Percentiles rank a stretch among this genome's conserved stretches.
phyloP scores from a whole-genome alignment of 2,329 filamentous ascomycete genomes.

The Oidium heveae region DNA sequence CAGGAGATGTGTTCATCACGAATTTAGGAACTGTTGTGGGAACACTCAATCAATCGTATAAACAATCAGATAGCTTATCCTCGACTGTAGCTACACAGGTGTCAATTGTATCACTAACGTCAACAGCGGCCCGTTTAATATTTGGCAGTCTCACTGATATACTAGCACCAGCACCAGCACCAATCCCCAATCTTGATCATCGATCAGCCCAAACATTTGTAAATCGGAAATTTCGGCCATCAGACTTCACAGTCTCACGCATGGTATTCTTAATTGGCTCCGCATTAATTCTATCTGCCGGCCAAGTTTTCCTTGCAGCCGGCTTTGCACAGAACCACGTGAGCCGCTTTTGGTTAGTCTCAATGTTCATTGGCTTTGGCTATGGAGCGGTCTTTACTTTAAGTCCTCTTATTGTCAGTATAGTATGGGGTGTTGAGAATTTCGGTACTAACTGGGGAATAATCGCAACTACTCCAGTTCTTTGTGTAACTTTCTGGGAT shows the following conservation, averaged over 20 bases:
- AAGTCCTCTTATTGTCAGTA: conserved; percentile 77
- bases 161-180: conserved; percentile 37
- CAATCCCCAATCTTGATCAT: neutral
- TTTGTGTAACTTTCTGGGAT: conserved; percentile 76
- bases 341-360: conserved; percentile 66
- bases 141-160: conserved; percentile 76
- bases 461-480: conserved; percentile 70
- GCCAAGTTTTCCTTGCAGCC: conserved; percentile 53
- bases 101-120: conserved; percentile 72
- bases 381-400: conserved; percentile 84
- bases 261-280: conserved; percentile 57
- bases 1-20: conserved; percentile 95
- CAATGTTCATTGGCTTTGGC: conserved; percentile 61
- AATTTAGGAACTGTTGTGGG: conserved; percentile 86
- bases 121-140: conserved; percentile 69
- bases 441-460: conserved; percentile 98
- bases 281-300: conserved; percentile 45
- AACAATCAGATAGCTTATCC: conserved; percentile 21
- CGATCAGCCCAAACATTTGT: conserved; percentile 11
- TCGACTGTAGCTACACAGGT: conserved; percentile 59
- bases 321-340: conserved; percentile 50
- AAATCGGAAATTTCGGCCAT: conserved; percentile 13
- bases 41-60: conserved; percentile 43
- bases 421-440: conserved; percentile 96
- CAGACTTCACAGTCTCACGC: conserved; percentile 43